Conservation (phyloP, 108 stramenopile species). For the Epithemia pelagica region DNA sequence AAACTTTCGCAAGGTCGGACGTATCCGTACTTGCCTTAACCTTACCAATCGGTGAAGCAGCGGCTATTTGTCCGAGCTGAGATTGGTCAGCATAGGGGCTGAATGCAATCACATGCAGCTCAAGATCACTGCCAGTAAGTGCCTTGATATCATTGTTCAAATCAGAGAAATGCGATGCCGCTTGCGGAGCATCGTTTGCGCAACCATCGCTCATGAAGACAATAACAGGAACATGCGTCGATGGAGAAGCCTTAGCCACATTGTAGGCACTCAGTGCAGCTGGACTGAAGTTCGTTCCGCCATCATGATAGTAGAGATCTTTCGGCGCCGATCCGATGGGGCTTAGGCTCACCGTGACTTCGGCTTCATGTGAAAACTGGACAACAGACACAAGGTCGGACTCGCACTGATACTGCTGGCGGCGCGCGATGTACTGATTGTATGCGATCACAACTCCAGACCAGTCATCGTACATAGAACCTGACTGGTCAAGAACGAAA, state of each 20-base stretch:
- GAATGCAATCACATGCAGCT: constrained; percentile 60
- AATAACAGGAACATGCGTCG: constrained; percentile 30
- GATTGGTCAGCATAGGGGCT: constrained; percentile 22
- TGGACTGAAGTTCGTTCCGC: not conserved
- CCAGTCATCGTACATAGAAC: constrained; percentile 42
- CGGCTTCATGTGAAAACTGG: constrained; percentile 28
- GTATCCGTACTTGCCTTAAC: constrained; percentile 37
- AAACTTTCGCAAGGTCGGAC: constrained; percentile 34
- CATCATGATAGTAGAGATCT: not conserved
- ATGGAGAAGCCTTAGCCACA: constrained; percentile 15
- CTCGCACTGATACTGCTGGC: constrained; percentile 34
- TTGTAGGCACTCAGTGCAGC: not conserved
- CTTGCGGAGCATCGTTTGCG: constrained; percentile 31
- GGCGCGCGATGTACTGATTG: constrained; percentile 31
- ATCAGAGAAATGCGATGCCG: constrained; percentile 31
- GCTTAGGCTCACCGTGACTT: constrained; percentile 23
- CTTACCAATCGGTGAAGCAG: constrained; percentile 30
- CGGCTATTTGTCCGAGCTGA: constrained; percentile 38
- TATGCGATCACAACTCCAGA: constrained; percentile 48
- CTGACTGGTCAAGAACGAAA: constrained; percentile 53
- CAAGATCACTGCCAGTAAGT: constrained; percentile 26
- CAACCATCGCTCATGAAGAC: constrained; percentile 65
- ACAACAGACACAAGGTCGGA: constrained; percentile 52
- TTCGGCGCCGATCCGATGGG: not conserved
- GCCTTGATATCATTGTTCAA: constrained; percentile 19